Percentiles rank a stretch among this genome's conserved stretches.
Conservation (phyloP, 208 protist genomes). For the Leishmania turanica region DNA sequence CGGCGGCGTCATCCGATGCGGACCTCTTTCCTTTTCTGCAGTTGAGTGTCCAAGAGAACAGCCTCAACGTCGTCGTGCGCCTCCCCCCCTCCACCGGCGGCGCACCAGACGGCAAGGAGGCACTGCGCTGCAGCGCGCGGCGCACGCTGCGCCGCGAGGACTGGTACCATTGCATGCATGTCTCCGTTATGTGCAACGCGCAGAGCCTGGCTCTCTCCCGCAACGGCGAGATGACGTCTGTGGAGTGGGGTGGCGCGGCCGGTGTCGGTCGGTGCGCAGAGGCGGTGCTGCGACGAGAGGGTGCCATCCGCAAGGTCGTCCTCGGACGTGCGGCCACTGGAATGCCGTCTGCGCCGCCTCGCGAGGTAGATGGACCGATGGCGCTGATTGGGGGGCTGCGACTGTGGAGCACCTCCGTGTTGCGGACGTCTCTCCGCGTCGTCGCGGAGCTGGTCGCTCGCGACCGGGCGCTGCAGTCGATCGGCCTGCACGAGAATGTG, state of each 20-base stretch:
- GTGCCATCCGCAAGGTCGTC: conserved; percentile 20
- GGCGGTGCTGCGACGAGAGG: conserved; percentile 21
- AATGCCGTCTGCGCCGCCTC: neutral
- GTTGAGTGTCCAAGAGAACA: conserved; percentile 23
- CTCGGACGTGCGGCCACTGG: conserved; percentile 15
- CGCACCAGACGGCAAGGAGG: neutral
- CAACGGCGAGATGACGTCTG: conserved; percentile 32
- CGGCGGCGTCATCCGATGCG: neutral
- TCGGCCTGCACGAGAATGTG: conserved; percentile 32
- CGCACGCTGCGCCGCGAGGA: conserved; percentile 32
- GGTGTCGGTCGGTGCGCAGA: conserved; percentile 21
- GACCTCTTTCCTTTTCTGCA: conserved; percentile 29
- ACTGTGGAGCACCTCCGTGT: conserved; percentile 29
- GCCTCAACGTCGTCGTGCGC: conserved; percentile 18
- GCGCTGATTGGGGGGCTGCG: conserved; percentile 29
- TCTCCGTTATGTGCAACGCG: conserved; percentile 32
- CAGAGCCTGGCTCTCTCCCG: conserved; percentile 29
- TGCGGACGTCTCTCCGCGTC: conserved; percentile 33
- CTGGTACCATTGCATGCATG: conserved; percentile 46
- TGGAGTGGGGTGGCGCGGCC: conserved; percentile 18
- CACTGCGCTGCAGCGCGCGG: conserved; percentile 2
- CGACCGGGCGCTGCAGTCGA: conserved; percentile 35
- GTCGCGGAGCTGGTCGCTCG: conserved; percentile 37
- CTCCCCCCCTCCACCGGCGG: neutral
- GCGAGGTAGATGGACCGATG: conserved; percentile 30